Conservation (phyloP, 345 rosid species). For the Gossypium anomalum region DNA sequence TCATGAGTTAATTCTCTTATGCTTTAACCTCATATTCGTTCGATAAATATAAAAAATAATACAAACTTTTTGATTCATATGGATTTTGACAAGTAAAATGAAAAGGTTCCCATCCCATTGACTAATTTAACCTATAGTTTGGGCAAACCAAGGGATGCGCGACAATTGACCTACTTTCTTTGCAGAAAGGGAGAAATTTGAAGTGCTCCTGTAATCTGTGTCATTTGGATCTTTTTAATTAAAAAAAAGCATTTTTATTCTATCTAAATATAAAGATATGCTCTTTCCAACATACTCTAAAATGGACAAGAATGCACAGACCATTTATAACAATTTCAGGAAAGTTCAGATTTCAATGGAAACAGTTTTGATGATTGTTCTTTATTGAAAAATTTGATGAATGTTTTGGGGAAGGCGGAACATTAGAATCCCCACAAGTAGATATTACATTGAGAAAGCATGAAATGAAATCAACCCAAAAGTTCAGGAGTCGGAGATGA, state of each 20-base stretch:
- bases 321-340: neutral
- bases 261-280: neutral
- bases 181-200: too few relatives aligned
- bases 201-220: too few relatives aligned
- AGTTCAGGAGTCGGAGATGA: constrained; percentile 26
- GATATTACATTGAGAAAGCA: neutral
- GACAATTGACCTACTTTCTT: too few relatives aligned
- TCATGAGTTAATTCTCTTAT: too few relatives aligned
- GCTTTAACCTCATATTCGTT: too few relatives aligned
- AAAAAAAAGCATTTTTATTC: neutral
- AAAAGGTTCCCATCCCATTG: too few relatives aligned
- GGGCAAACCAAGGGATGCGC: too few relatives aligned
- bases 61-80: too few relatives aligned
- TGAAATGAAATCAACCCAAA: neutral
- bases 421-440: neutral
- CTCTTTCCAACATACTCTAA: neutral
- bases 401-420: neutral
- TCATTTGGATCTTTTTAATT: too few relatives aligned
- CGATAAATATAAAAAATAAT: too few relatives aligned
- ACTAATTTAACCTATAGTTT: too few relatives aligned
- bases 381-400: neutral
- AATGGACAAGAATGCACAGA: neutral
- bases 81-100: too few relatives aligned
- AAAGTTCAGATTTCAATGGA: neutral
- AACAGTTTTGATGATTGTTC: neutral